These are phyloP conservation scores for Trichoderma sp. DNA, from an alignment of 2,329 filamentous ascomycete genomes.

Conservation along the genomic window DNA sequence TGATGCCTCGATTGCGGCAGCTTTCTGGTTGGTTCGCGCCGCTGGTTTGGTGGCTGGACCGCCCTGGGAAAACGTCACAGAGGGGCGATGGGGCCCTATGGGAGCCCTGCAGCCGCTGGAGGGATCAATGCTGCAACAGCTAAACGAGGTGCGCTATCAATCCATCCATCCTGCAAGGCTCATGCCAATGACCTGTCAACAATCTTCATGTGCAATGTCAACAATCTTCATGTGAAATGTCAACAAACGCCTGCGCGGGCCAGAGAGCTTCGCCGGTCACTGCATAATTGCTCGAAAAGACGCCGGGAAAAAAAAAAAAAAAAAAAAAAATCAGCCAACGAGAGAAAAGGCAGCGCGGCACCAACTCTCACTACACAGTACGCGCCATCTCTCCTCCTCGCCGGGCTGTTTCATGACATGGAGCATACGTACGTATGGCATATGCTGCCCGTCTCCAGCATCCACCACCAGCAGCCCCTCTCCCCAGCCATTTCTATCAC, in stretches of 20 bases:
- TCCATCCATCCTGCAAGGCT: neutral
- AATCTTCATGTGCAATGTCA: neutral
- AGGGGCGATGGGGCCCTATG: neutral
- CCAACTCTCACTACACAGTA: neutral
- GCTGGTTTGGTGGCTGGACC: neutral
- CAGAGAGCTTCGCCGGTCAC: neutral
- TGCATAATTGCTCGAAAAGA: neutral
- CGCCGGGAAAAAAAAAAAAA: neutral
- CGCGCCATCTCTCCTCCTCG: neutral
- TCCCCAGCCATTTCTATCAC: constrained; percentile 1
- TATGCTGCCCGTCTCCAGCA: neutral
- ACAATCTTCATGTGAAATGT: neutral
- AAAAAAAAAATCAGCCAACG: neutral
- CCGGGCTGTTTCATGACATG: neutral
- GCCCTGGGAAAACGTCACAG: constrained; percentile 13
- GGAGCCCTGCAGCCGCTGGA: neutral
- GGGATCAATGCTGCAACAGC: neutral
- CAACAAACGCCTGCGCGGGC: neutral
- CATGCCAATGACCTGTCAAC: too few relatives aligned
- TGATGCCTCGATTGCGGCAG: neutral
- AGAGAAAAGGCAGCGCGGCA: neutral
- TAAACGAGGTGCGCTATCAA: neutral
- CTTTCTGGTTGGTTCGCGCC: constrained; percentile 1
- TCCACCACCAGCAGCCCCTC: constrained; percentile 3
- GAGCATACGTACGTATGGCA: too few relatives aligned